These are phyloP conservation scores for Sequoiadendron giganteum DNA, from an alignment of 75 land plant species.

Conservation along the genomic window DNA sequence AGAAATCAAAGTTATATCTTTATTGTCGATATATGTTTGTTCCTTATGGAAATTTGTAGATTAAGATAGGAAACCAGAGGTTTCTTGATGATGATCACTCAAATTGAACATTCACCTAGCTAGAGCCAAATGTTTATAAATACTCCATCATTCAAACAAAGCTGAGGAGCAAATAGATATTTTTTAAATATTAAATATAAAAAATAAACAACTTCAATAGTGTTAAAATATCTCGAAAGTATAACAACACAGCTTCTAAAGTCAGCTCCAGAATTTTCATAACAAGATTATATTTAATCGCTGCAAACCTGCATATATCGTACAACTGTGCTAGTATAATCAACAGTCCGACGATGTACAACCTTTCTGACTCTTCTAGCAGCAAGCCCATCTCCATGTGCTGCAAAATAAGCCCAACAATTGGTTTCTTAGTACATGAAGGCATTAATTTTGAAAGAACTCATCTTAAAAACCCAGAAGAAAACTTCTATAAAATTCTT, in stretches of 20 bases:
- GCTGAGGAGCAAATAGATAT: not conserved
- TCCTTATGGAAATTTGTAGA: not conserved
- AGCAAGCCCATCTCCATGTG: slow-evolving; percentile 66
- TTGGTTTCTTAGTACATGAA: not conserved
- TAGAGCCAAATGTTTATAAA: not conserved
- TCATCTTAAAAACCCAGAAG: not conserved
- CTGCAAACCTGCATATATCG: slow-evolving; percentile 83
- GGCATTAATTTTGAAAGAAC: not conserved
- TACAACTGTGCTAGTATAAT: slow-evolving; percentile 92
- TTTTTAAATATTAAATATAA: not conserved
- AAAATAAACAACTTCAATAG: not conserved
- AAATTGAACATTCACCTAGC: not conserved
- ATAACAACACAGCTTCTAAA: not conserved
- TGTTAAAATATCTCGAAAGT: not conserved
- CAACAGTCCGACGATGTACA: slow-evolving; percentile 92
- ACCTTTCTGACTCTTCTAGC: slow-evolving; percentile 89
- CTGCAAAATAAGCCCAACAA: slow-evolving; percentile 19
- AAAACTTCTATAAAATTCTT: too few species aligned
- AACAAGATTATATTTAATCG: not conserved
- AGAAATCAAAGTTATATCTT: not conserved
- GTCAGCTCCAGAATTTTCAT: not conserved
- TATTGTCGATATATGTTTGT: not conserved
- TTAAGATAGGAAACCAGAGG: not conserved
- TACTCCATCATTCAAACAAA: not conserved
- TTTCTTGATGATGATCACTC: not conserved